These are phyloP conservation scores for Rhodotorula paludigena DNA, from an alignment of 768 basidiomycete species.

Conservation along the genomic window DNA sequence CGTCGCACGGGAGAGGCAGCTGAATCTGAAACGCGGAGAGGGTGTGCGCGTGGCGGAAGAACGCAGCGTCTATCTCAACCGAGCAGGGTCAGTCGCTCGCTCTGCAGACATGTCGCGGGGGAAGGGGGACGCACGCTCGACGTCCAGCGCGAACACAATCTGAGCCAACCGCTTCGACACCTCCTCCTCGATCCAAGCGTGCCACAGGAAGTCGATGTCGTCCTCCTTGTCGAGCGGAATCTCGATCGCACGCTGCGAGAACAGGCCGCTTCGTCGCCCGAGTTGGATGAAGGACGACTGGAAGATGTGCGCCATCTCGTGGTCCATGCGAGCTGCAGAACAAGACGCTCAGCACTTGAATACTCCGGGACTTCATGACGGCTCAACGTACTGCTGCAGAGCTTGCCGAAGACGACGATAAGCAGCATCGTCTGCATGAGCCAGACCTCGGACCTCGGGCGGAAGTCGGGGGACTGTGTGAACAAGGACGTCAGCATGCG, in stretches of 20 bases:
- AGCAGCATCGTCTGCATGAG: constrained; percentile 38
- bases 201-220: constrained; percentile 32
- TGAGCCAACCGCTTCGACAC: constrained; percentile 32
- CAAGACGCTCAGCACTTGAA: neutral
- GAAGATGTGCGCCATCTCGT: constrained; percentile 41
- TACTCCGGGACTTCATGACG: too few species aligned
- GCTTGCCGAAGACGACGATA: constrained; percentile 37
- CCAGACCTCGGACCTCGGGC: constrained; percentile 41
- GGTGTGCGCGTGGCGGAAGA: constrained; percentile 61
- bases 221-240: constrained; percentile 14
- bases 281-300: constrained; percentile 23
- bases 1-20: constrained; percentile 39
- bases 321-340: constrained; percentile 26
- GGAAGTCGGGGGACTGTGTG: constrained; percentile 37
- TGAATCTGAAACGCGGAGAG: constrained; percentile 43
- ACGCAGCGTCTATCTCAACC: constrained; percentile 75
- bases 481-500: neutral
- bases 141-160: constrained; percentile 37
- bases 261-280: constrained; percentile 32
- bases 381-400: constrained; percentile 30
- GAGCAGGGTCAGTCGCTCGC: constrained; percentile 47
- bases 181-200: constrained; percentile 38
- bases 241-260: constrained; percentile 25
- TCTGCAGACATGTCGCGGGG: too few species aligned
- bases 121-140: constrained; percentile 34